Base-by-base conservation (phyloP, 2,329 filamentous ascomycete genomes). In the Cucurbitaria berberidis region DNA sequence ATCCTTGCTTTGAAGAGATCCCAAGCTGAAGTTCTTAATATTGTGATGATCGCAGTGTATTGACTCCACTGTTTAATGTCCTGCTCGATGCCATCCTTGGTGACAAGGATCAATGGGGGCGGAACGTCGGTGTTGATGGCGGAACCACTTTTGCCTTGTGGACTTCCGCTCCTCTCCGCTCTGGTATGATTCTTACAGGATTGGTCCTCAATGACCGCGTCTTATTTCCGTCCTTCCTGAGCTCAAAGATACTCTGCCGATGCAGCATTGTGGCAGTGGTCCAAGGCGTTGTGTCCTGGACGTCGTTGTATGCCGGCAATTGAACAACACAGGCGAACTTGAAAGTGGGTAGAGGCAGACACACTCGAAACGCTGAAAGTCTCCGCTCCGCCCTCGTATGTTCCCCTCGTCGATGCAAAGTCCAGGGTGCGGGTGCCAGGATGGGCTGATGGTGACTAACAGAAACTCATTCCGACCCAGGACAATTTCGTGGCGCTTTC, bases 371-470 rank as follows among this genome's bases (percentile, higher is more conserved):
- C 18, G 24, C 9, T 22, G 36, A 16, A 5, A 11, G 11, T 15
- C n/a, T 51, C 53, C 53, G 45, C 53, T 55, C 53, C 53, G 53
- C 53, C 48, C 21, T 35, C 19, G 35, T 16, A 3, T 24, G 11
- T 24, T 3, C 11, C 1, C 15, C 6, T 26, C 11, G 32, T 19
- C 1, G 16, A 21, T 34, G 30, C 18, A 15, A n/a, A 6, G 21
- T 34, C 29, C 3, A 29, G 44, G 52, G 47, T 46, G 52, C 52
- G 52, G 52, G 57, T 48, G 48, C 51, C 36, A 29, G 34, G 46
- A 45, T 61, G 60, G 60, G 39, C 53, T 62, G 57, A 63, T 57
- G 30, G 34, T 64, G 48, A 64, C 62, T 57, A 60, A 61, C 47
- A 11, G 32, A 41, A 55, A 59, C 50, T 48, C 55, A 49, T 53